These are phyloP conservation scores for Wickerhamiella kazuoi DNA, from an alignment of 805 yeast species.

Conservation along the genomic window DNA sequence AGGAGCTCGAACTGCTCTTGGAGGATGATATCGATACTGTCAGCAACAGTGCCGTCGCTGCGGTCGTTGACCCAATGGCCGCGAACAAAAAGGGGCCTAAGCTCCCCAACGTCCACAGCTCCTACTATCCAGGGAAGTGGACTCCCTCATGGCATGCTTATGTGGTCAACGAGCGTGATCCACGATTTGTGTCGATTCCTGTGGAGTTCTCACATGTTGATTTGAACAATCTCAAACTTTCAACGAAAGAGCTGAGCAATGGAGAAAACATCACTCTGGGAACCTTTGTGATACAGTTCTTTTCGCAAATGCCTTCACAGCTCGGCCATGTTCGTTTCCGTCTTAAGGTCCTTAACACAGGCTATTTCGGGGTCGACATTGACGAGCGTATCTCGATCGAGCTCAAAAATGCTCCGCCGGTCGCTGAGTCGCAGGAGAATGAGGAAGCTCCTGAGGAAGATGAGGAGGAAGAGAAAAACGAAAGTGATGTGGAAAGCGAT, in stretches of 20 bases:
- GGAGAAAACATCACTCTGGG: constrained; percentile 33
- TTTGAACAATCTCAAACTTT: constrained; percentile 35
- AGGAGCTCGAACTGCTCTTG: constrained; percentile 11
- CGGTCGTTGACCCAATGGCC: constrained; percentile 40
- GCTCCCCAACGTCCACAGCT: constrained; percentile 50
- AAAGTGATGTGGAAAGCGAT: constrained; percentile 26
- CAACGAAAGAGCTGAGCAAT: constrained; percentile 30
- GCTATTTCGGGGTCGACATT: constrained; percentile 69
- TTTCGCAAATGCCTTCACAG: constrained; percentile 61
- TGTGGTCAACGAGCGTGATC: constrained; percentile 57
- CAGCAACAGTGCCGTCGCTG: constrained; percentile 18
- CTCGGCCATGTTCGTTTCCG: constrained; percentile 52
- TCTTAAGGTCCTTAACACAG: constrained; percentile 48
- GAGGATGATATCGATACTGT: constrained; percentile 11
- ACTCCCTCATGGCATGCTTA: constrained; percentile 46
- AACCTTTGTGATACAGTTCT: constrained; percentile 57
- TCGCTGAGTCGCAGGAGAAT: constrained; percentile 22
- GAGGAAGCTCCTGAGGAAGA: constrained; percentile 21
- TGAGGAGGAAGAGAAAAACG: constrained; percentile 25
- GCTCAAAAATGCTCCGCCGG: constrained; percentile 35
- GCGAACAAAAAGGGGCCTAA: constrained; percentile 50
- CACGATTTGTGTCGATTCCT: constrained; percentile 35
- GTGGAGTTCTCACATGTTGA: constrained; percentile 34
- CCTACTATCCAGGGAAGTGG: constrained; percentile 48
- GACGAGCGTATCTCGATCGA: constrained; percentile 52